Base-by-base conservation (phyloP, 768 basidiomycete genomes). In the Clitopilus passeckerianus region DNA sequence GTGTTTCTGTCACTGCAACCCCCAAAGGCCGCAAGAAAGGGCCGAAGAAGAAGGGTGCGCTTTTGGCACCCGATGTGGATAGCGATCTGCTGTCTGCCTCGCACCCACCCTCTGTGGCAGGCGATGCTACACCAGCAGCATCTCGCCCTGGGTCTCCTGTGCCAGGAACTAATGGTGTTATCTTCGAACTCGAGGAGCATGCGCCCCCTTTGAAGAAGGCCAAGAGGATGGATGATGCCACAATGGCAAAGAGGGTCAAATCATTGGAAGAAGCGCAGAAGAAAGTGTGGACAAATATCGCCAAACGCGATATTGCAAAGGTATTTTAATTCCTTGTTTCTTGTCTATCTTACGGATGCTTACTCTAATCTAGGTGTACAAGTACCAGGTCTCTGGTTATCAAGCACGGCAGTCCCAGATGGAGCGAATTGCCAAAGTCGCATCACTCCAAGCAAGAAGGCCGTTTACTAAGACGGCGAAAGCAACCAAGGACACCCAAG, bases 251-350 rank as follows among this genome's bases (percentile, higher is more conserved):
- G 67, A 84, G 92, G 41, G 77, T 93, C 59, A 87, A 86, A 70
- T 79, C 84, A 6, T 69, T 94, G 30, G 93, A 93, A 68, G 94
- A 94, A 64, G 79, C 89, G 0, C 93, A 95, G 74, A 81, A 84
- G 59, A 94, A 93, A 73, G 88, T 93, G 8, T 96, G 94, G 94
- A 87, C 86, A 20, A 91, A 87, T 65, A 94, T 96, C 54, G 94
- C 92, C 1, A 80, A 84, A 62, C 80, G 86, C 64, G 94, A 95
- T 65, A 84, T 95, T 53, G 86, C 87, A 27, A 95, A 91, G 80
- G 94, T 90, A 64, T 60, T 72, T 59, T 18, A 41, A 24, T 16
- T 46, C 12, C 16, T 23, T 15, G 27, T 22, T 46, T 23, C 10
- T 15, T 18, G 33, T 9, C 44, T 15, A 34, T 18, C 10, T 41